These are phyloP conservation scores for Suillus subalutaceus DNA, from an alignment of 768 basidiomycete species.

Conservation along the genomic window DNA sequence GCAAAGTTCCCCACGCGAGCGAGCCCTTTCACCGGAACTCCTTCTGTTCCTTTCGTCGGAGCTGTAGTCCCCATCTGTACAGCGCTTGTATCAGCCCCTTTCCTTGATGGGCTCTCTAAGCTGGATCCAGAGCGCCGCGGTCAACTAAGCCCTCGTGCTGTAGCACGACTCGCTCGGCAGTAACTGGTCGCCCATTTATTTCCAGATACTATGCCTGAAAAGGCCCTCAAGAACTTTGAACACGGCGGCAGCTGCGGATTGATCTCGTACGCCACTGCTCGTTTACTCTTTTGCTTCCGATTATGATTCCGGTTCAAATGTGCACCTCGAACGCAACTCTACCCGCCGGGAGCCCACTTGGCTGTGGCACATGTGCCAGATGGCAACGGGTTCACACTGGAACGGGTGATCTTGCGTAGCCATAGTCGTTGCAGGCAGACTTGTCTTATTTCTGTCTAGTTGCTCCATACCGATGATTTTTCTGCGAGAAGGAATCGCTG, in stretches of 20 bases:
- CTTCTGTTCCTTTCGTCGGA: slow-evolving; percentile 9
- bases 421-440: background rate
- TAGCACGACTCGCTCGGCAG: background rate
- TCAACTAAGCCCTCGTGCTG: background rate
- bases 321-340: background rate
- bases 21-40: slow-evolving; percentile 2
- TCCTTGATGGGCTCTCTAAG: background rate
- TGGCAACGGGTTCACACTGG: background rate
- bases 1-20: background rate
- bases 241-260: no score
- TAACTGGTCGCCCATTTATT: background rate
- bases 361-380: background rate
- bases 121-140: background rate
- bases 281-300: background rate
- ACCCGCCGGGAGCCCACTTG: background rate
- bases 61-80: background rate
- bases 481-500: background rate
- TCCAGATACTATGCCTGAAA: background rate
- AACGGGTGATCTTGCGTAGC: background rate
- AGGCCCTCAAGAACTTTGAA: background rate
- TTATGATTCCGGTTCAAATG: background rate
- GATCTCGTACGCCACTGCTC: background rate
- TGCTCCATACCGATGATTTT: background rate
- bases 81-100: background rate
- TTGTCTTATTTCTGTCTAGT: background rate